Base-by-base conservation (phyloP, 148 eudicot genomes). In the Linanthus parryae region DNA sequence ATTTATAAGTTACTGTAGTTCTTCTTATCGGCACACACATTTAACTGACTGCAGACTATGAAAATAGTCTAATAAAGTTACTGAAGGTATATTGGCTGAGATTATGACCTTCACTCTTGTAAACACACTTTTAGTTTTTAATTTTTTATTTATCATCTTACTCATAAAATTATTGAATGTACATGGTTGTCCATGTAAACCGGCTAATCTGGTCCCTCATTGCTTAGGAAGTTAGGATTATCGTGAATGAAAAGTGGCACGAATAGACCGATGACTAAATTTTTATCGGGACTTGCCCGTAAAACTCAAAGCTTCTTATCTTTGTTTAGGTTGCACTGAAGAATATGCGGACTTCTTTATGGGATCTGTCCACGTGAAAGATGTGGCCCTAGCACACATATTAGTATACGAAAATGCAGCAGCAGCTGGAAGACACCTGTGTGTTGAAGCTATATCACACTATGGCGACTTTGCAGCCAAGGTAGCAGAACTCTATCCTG, bases 371-470 rank as follows among this genome's bases (percentile, higher is more conserved):
- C 96, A 92, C 73, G 88, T 92, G 9, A 84, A 82, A 64, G 96
- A 92, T 80, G 99, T 92, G 44, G 96, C 99, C 55, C 64, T 92
- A 57, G 96, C 99, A 33, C 99, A 92, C 58, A 81, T 92, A 50
- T 44, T 92, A 76, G 85, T 82, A 3, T 92, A 88, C 58, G 99
- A 92, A 47, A 92, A 88, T 69, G 63, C 66, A 52, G 68, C 88
- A 25, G 85, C 96, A 12, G 61, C 72, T 27, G 99, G 99, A 62
- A 79, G 99, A 66, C 99, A 92, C 69, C 20, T 82, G 71, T 92
- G 99, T 56, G 82, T 92, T 41, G 96, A 92, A 78, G 83, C 91
- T 30, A 68, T 88, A 61, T 68, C 95, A 47, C 95, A 88, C 52
- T 92, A 66, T 28, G 85, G 84, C 7, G 99, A 92, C 57, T 84